Conservation (phyloP, 1,284 basidiomycete species). For the Naganishia sp. region DNA sequence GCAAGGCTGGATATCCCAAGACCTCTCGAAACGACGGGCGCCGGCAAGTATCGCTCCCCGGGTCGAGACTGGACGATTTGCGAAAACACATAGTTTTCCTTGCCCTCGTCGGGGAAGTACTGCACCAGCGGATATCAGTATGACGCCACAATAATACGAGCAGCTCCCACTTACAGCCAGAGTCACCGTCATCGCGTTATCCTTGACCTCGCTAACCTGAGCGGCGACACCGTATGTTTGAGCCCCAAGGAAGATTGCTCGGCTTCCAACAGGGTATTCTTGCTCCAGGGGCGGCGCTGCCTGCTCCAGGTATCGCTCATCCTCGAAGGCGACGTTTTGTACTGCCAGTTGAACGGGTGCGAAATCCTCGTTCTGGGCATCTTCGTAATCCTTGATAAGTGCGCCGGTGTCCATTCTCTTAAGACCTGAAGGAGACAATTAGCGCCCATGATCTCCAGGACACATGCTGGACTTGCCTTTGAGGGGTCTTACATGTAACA, state of each 20-base stretch:
- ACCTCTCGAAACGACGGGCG: conserved; percentile 70
- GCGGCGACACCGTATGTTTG: conserved; percentile 94
- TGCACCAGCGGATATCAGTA: conserved; percentile 44
- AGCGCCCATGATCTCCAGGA: background rate
- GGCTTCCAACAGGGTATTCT: conserved; percentile 87
- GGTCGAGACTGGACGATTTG: conserved; percentile 62
- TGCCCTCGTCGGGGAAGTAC: conserved; percentile 80
- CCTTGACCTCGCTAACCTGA: conserved; percentile 72
- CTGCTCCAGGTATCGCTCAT: conserved; percentile 76
- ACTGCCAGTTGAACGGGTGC: conserved; percentile 84
- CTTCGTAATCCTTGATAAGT: conserved; percentile 92
- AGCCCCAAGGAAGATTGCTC: conserved; percentile 93
- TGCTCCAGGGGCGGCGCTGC: conserved; percentile 77
- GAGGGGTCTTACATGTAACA: conserved; percentile 80
- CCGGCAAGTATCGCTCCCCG: conserved; percentile 68
- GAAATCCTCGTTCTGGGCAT: conserved; percentile 73
- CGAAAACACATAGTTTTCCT: conserved; percentile 77
- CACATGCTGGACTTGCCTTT: conserved; percentile 64
- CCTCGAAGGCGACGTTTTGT: conserved; percentile 75
- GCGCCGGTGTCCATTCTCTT: conserved; percentile 85
- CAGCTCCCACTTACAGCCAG: conserved; percentile 65
- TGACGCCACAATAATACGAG: conserved; percentile 21
- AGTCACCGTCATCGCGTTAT: conserved; percentile 69
- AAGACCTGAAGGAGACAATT: conserved; percentile 61
- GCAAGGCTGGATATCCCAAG: conserved; percentile 72